Evolutionary conservation across 2,329 filamentous ascomycete genomes (phyloP).

Genomic region (Eutypella sp.): DNA sequence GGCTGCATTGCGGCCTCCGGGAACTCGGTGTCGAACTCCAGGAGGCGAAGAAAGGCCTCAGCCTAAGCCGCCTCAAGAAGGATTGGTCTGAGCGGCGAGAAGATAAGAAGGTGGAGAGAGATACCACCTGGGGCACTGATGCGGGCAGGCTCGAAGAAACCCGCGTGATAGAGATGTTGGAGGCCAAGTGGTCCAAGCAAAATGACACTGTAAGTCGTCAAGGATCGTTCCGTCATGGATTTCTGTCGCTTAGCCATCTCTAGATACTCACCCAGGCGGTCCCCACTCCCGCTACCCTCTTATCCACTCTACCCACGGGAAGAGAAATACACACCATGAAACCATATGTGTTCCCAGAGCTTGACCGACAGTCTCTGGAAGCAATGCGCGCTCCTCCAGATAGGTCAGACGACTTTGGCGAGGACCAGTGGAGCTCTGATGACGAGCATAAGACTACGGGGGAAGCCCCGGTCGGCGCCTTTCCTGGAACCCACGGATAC

Average conservation of each 20-base stretch:
- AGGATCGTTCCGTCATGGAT: background rate
- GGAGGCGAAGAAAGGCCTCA: slow-evolving; percentile 46
- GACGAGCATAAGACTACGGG: slow-evolving; percentile 29
- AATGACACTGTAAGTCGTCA: slow-evolving; percentile 73
- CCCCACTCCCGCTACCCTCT: slow-evolving; percentile 64
- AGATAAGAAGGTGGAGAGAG: slow-evolving; percentile 72
- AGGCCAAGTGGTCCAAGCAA: slow-evolving; percentile 84
- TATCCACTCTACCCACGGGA: slow-evolving; percentile 79
- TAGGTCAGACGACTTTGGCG: slow-evolving; percentile 35
- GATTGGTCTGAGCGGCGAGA: slow-evolving; percentile 71
- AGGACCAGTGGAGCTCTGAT: slow-evolving; percentile 38
- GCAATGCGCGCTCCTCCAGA: slow-evolving; percentile 53
- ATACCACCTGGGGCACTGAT: slow-evolving; percentile 70
- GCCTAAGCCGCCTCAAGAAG: slow-evolving; percentile 53
- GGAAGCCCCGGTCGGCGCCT: slow-evolving; percentile 22
- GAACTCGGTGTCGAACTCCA: slow-evolving; percentile 63
- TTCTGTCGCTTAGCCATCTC: slow-evolving; percentile 7
- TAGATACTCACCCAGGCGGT: slow-evolving; percentile 77
- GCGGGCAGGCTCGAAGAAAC: slow-evolving; percentile 81
- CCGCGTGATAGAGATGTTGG: slow-evolving; percentile 78
- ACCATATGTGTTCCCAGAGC: slow-evolving; percentile 57
- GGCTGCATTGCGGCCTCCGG: slow-evolving; percentile 72
- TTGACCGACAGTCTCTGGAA: slow-evolving; percentile 63
- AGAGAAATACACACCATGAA: slow-evolving; percentile 76
- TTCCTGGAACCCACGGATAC: slow-evolving; percentile 21